phyloP scores from a whole-genome alignment of 73 alveolate genomes.

The Paramecium caudatum region DNA sequence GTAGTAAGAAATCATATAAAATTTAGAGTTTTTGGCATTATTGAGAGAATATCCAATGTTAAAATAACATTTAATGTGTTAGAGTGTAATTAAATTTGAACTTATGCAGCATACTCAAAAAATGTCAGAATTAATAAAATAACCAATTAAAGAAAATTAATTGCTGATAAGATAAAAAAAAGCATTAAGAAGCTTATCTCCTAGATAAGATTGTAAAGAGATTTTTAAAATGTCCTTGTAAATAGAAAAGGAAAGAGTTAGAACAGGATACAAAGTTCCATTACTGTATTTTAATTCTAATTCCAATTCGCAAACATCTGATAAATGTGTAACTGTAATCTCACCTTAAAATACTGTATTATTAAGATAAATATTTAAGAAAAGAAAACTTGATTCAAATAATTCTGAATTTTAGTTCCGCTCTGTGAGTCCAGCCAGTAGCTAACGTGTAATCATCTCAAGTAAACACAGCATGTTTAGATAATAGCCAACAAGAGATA shows the following conservation, averaged over 20 bases:
- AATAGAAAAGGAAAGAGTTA: constrained; percentile 21
- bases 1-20: constrained; percentile 9
- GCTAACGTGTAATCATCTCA: constrained; percentile 10
- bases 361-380: neutral
- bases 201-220: neutral
- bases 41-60: constrained; percentile 26
- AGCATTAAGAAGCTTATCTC: constrained; percentile 43
- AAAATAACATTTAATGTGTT: neutral
- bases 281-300: neutral
- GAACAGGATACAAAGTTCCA: constrained; percentile 48
- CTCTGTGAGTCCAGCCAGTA: constrained; percentile 1
- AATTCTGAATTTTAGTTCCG: neutral
- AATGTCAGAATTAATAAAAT: neutral
- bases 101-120: neutral
- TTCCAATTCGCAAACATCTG: neutral
- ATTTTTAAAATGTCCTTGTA: constrained; percentile 7
- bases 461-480: constrained; percentile 32
- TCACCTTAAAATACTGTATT: neutral
- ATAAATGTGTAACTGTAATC: neutral
- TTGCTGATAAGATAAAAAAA: constrained; percentile 6
- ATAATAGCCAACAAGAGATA: neutral
- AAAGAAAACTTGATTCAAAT: neutral
- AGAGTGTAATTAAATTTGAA: neutral
- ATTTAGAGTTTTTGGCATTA: constrained; percentile 10
- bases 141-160: neutral